A percentile compares a stretch with the other conserved stretches of the same genome.
Evolutionary conservation across 169 alveolate genomes (phyloP).

Genomic region (Fabrea salina): DNA sequence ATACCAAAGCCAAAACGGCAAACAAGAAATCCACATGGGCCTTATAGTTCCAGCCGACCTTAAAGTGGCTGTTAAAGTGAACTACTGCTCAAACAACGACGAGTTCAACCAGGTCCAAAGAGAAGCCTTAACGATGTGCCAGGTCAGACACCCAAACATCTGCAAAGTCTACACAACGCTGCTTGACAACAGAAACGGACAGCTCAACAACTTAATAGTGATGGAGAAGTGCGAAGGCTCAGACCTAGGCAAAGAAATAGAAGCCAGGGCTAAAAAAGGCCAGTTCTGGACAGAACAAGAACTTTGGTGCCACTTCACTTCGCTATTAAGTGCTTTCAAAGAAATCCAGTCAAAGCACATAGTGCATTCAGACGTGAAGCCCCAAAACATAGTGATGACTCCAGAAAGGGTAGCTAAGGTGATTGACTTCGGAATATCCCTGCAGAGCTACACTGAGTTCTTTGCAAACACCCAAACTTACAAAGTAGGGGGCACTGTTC

Average conservation of each 20-base stretch:
- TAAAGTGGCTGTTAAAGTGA: constrained; percentile 8
- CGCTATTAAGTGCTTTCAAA: background rate
- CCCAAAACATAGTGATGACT: background rate
- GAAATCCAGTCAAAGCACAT: background rate
- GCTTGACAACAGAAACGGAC: background rate
- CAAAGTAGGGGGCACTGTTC: constrained; percentile 23
- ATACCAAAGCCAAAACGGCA: background rate
- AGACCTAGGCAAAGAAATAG: background rate
- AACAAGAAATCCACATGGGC: constrained; percentile 11
- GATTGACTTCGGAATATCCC: constrained; percentile 10
- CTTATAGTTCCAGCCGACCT: background rate
- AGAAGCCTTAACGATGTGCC: background rate
- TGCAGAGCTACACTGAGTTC: background rate
- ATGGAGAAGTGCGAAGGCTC: constrained; percentile 12
- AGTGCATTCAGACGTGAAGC: constrained; percentile 23
- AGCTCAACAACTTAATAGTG: constrained; percentile 1
- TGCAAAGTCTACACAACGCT: constrained; percentile 9
- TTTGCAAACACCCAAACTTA: background rate
- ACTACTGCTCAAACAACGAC: background rate
- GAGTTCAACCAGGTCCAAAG: constrained; percentile 6
- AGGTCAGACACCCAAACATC: constrained; percentile 4
- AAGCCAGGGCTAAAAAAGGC: background rate
- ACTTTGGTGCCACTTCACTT: background rate
- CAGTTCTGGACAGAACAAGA: background rate
- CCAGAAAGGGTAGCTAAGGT: background rate